Evolutionary conservation across 2,329 filamentous ascomycete species (phyloP).

Genomic region (Fusarium neocosmosporiellum): DNA sequence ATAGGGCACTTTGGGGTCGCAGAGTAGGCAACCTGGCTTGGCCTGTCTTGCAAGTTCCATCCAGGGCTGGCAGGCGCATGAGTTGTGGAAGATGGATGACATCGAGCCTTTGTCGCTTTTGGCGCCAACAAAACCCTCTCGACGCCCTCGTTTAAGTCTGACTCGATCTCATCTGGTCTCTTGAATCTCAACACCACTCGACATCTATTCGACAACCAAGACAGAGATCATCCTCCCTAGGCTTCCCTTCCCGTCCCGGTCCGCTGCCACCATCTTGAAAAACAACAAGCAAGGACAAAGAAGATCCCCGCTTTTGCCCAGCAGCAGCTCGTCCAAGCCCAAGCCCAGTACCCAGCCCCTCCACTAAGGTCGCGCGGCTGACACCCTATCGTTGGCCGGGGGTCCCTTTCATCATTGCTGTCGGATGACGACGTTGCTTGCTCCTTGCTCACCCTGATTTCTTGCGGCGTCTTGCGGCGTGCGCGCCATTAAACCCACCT

Average conservation of each 20-base stretch:
- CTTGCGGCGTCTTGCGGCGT: slow-evolving; percentile 34
- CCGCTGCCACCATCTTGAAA: slow-evolving; percentile 37
- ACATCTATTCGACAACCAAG: slow-evolving; percentile 3
- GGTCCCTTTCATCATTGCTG: slow-evolving; percentile 42
- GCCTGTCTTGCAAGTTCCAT: not conserved
- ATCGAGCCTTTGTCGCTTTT: slow-evolving; percentile 13
- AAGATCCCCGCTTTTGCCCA: slow-evolving; percentile 39
- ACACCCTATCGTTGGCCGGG: slow-evolving; percentile 42
- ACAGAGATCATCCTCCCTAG: slow-evolving; percentile 27
- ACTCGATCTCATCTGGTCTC: not conserved
- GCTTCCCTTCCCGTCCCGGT: slow-evolving; percentile 38
- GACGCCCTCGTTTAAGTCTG: not conserved
- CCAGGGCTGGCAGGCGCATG: slow-evolving; percentile 12
- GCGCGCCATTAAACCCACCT: slow-evolving; percentile 44
- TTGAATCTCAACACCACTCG: slow-evolving; percentile 6
- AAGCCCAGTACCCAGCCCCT: slow-evolving; percentile 35
- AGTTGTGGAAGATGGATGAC: not conserved
- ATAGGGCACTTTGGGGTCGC: slow-evolving; percentile 24
- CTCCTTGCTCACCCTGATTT: slow-evolving; percentile 41
- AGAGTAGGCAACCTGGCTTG: slow-evolving; percentile 31
- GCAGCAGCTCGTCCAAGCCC: slow-evolving; percentile 5
- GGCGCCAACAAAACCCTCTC: slow-evolving; percentile 1
- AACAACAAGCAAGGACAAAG: slow-evolving; percentile 18
- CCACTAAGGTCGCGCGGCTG: slow-evolving; percentile 43
- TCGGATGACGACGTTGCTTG: slow-evolving; percentile 46